Conservation (phyloP, 2,329 filamentous ascomycete species). For the Paraphaeosphaeria minitans region DNA sequence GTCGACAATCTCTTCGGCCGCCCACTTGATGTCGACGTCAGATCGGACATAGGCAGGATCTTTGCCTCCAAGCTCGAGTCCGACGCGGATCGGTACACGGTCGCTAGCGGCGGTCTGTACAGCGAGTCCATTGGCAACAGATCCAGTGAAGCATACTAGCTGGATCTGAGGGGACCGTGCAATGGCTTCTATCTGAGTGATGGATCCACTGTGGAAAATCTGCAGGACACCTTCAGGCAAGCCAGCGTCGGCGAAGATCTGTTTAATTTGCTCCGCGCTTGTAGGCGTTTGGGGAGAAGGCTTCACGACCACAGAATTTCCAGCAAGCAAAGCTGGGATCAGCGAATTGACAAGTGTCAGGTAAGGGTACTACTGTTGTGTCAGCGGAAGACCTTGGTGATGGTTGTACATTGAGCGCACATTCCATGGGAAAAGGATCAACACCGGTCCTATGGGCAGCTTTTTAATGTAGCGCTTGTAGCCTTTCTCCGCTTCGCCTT, state of each 20-base stretch:
- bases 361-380: conserved; percentile 78
- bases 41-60: conserved; percentile 87
- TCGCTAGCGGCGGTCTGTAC: conserved; percentile 85
- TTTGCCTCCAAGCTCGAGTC: conserved; percentile 91
- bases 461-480: conserved; percentile 92
- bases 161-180: conserved; percentile 77
- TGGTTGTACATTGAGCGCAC: conserved; percentile 59
- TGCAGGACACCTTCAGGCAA: conserved; percentile 84
- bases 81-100: conserved; percentile 77
- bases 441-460: conserved; percentile 81
- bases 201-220: conserved; percentile 88
- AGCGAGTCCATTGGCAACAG: conserved; percentile 82
- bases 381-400: conserved; percentile 22
- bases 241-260: conserved; percentile 79
- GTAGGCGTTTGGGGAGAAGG: conserved; percentile 95
- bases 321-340: conserved; percentile 86
- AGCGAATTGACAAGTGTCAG: conserved; percentile 91
- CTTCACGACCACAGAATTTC: conserved; percentile 91
- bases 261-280: conserved; percentile 80
- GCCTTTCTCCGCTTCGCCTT: conserved; percentile 81
- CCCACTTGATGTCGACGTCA: conserved; percentile 90
- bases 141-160: conserved; percentile 91
- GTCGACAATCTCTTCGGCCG: conserved; percentile 91
- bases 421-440: conserved; percentile 96
- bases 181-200: conserved; percentile 75